Evolutionary conservation across 495 filamentous ascomycete species (phyloP).

Genomic region (Penicillium ochrochloron): DNA sequence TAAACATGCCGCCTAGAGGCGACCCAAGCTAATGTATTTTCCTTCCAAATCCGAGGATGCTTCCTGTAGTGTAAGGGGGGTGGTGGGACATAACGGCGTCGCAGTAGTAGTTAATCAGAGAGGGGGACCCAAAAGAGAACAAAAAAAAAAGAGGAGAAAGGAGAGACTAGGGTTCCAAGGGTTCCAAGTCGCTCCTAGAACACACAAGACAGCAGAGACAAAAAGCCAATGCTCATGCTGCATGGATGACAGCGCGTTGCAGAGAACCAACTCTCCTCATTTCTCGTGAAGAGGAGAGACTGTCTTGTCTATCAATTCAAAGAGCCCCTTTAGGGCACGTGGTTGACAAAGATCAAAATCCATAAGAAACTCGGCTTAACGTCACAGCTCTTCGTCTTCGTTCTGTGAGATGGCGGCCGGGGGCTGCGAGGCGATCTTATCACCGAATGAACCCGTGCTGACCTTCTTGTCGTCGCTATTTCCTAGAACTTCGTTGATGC

Average conservation of each 20-base stretch:
- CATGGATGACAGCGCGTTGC: not conserved
- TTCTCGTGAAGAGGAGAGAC: slow-evolving; percentile 1
- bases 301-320: slow-evolving; percentile 16
- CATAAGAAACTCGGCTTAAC: slow-evolving; percentile 1
- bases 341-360: not conserved
- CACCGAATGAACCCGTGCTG: slow-evolving; percentile 22
- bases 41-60: slow-evolving; percentile 22
- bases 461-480: slow-evolving; percentile 19
- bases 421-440: slow-evolving; percentile 15
- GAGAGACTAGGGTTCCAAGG: not conserved
- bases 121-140: not conserved
- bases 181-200: not conserved
- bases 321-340: not conserved
- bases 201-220: slow-evolving; percentile 1
- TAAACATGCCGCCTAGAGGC: slow-evolving; percentile 25
- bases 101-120: slow-evolving; percentile 13
- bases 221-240: slow-evolving; percentile 6
- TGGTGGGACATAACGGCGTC: slow-evolving; percentile 34
- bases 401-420: slow-evolving; percentile 13
- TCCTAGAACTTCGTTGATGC: slow-evolving; percentile 43
- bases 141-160: not conserved
- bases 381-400: slow-evolving; percentile 49
- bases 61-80: slow-evolving; percentile 27
- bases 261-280: not conserved
- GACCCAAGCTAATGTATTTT: slow-evolving; percentile 34